Evolutionary conservation across 75 land plant species (phyloP).

Genomic region (Larix kaempferi): DNA sequence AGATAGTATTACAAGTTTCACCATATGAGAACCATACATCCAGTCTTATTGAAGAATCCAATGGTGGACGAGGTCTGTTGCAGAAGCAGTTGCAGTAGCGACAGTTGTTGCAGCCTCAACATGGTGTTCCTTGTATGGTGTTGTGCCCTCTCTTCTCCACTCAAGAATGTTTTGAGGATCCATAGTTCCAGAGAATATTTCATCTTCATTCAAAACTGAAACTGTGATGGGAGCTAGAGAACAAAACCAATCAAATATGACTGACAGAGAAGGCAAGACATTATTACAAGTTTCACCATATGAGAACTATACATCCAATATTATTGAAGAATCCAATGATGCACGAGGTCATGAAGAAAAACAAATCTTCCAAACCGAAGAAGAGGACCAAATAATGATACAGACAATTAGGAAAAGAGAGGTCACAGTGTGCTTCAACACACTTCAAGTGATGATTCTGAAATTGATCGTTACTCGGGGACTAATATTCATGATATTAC

Average conservation of each 20-base stretch:
- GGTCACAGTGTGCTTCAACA: slow-evolving; percentile 13
- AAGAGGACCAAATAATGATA: neutral
- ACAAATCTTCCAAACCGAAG: neutral
- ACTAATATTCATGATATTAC: neutral
- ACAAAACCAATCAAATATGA: neutral
- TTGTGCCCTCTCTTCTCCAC: slow-evolving; percentile 4
- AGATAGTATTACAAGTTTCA: neutral
- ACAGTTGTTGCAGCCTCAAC: slow-evolving; percentile 13
- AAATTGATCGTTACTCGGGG: neutral
- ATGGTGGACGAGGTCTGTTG: neutral
- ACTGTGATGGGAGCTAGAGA: neutral
- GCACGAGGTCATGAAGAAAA: neutral
- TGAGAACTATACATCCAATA: neutral
- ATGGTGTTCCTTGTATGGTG: slow-evolving; percentile 23
- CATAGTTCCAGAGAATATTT: neutral
- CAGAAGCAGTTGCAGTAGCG: neutral
- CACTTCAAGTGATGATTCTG: slow-evolving; percentile 5
- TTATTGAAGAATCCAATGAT: neutral
- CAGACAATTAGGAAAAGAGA: slow-evolving; percentile 11
- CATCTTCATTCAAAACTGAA: neutral
- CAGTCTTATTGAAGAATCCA: neutral
- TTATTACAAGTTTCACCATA: neutral
- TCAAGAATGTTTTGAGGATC: neutral
- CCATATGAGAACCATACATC: neutral
- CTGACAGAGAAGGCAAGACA: neutral